Evolutionary conservation across 805 yeast genomes (phyloP), one percentile per base, ranked within the genome.

Genomic region (Saccharomycopsis sp.): DNA sequence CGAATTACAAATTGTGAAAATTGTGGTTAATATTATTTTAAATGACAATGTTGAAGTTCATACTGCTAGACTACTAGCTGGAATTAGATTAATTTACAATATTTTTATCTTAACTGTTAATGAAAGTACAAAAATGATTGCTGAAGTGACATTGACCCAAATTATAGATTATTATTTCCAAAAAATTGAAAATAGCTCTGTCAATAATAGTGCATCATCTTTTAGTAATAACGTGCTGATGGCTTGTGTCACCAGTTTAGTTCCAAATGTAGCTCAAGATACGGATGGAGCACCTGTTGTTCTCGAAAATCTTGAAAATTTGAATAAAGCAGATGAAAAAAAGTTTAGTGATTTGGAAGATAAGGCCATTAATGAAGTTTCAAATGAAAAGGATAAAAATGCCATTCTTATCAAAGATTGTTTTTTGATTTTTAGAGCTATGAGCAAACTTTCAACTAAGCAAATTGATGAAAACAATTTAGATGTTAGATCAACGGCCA

Each of bases 121-220:
- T 55, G 98, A 92, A 61, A 83, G 87, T 1, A 46, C 38, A n/a
- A 37, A 46, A 29, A 20, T 44, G 17, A 78, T 88, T 45, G 97
- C 98, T 0, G 97, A 94, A 63, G 97, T 95, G 1, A 81, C 92
- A 5, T 67, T 92, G 49, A 84, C 94, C 2, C 99, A 92, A 61
- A 81, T 89, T 52, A 85, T 92, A 18, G 77, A 78, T 41, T 77
- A 84, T 6, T 79, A 88, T 9, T 92, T 86, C 62, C 94, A 83
- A 47, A 74, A 92, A 47, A 74, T 76, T 31, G 70, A 67, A 40
- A 59, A 55, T 34, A 55, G 62, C 27, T 23, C 28, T 18, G n/a
- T n/a, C n/a, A 37, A 18, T n/a, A n/a, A 10, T 21, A 21, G 36
- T 17, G 23, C 34, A 12, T 3, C 21, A n/a, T n/a, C 34, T 33